Evolutionary conservation across 805 yeast species (phyloP).

Genomic region (Starmerella lactis-condensi): DNA sequence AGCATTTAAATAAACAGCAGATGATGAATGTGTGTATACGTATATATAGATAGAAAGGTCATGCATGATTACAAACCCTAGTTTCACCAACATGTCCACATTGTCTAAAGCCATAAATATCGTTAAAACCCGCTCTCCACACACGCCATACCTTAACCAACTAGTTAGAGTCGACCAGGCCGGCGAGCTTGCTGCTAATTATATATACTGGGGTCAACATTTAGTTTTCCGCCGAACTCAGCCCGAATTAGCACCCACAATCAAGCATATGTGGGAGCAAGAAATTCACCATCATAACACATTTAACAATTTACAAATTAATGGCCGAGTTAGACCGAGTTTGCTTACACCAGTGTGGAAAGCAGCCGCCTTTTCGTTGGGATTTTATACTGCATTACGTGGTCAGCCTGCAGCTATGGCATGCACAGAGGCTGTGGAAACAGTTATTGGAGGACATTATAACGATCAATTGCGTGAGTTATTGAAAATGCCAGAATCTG

Average conservation of each 20-base stretch:
- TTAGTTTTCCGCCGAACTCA: constrained; percentile 47
- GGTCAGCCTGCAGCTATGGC: constrained; percentile 98
- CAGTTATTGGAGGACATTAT: constrained; percentile 92
- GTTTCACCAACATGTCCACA: constrained; percentile 3
- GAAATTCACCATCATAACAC: constrained; percentile 80
- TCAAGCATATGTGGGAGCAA: constrained; percentile 97
- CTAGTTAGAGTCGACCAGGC: constrained; percentile 85
- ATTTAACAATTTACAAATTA: constrained; percentile 56
- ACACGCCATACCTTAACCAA: constrained; percentile 18
- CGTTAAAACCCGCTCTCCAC: constrained; percentile 14
- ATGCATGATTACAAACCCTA: too few species aligned
- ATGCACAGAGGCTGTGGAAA: constrained; percentile 95
- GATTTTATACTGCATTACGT: constrained; percentile 66
- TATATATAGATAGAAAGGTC: too few species aligned
- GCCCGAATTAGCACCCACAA: constrained; percentile 59
- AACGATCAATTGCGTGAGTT: constrained; percentile 71
- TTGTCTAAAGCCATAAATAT: constrained; percentile 16
- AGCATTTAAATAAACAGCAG: too few species aligned
- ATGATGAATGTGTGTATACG: too few species aligned
- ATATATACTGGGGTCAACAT: constrained; percentile 82
- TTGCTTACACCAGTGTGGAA: constrained; percentile 86
- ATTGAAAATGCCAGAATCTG: constrained; percentile 45
- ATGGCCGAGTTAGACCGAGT: constrained; percentile 77
- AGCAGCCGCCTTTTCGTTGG: constrained; percentile 71
- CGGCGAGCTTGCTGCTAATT: constrained; percentile 91